These are phyloP conservation scores for Castanospermum australe DNA, from an alignment of 306 rosid genomes.

Conservation along the genomic window DNA sequence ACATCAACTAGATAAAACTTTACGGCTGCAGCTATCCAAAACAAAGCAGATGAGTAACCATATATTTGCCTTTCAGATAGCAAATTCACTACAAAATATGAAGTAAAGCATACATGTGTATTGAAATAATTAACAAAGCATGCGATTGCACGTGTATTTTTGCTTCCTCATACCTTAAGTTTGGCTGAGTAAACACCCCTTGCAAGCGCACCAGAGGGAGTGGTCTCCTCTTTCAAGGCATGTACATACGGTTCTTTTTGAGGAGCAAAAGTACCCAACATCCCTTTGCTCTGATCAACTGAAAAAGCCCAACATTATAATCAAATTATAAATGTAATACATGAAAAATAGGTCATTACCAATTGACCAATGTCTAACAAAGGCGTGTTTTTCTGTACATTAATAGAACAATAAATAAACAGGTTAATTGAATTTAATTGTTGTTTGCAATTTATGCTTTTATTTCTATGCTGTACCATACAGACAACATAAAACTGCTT, in stretches of 20 bases:
- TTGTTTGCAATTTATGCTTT: not conserved
- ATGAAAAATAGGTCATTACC: not conserved
- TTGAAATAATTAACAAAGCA: conserved; percentile 1
- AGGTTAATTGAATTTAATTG: not conserved
- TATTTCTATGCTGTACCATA: not conserved
- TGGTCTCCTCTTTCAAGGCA: conserved; percentile 81
- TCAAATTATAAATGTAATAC: not conserved
- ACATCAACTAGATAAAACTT: not conserved
- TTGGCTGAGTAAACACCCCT: conserved; percentile 87
- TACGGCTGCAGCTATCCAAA: not conserved
- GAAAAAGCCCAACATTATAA: conserved; percentile 29
- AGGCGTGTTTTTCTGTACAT: no score
- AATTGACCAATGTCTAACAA: not conserved
- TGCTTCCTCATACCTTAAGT: conserved; percentile 61
- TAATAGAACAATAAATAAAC: not conserved
- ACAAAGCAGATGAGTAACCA: not conserved
- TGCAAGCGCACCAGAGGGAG: conserved; percentile 87
- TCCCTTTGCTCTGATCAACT: conserved; percentile 89
- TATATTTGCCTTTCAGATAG: not conserved
- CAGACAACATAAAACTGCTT: not conserved
- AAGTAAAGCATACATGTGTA: not conserved
- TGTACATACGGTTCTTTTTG: conserved; percentile 64
- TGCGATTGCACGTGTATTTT: not conserved
- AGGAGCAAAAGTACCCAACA: conserved; percentile 97
- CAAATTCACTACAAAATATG: not conserved